A percentile compares a stretch with the other conserved stretches of the same genome.
Evolutionary conservation across 345 rosid genomes (phyloP).

Genomic region (Citrus glauca): DNA sequence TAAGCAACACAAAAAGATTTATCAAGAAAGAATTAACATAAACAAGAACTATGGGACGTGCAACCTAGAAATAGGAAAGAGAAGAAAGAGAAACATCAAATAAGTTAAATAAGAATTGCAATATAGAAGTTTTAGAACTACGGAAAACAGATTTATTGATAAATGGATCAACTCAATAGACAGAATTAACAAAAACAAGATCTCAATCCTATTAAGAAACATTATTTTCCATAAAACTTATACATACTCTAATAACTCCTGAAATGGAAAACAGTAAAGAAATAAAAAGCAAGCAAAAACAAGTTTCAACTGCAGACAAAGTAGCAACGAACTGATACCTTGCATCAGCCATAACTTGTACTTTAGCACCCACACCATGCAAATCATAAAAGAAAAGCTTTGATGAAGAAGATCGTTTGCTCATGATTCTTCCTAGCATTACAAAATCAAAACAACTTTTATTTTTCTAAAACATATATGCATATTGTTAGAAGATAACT

Average conservation of each 20-base stretch:
- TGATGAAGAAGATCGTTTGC: slow-evolving; percentile 79
- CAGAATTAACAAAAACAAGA: background rate
- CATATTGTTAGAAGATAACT: background rate
- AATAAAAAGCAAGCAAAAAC: background rate
- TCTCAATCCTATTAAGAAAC: background rate
- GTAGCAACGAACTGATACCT: slow-evolving; percentile 39
- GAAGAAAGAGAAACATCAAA: background rate
- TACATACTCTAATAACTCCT: background rate
- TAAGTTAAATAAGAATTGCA: background rate
- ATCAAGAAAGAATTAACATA: background rate
- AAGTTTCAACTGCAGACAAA: slow-evolving; percentile 2
- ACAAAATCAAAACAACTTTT: background rate
- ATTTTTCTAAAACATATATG: background rate
- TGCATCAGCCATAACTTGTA: slow-evolving; percentile 95
- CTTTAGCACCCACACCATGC: slow-evolving; percentile 67
- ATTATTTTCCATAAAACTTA: too few species aligned
- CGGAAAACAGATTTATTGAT: background rate
- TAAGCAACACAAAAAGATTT: background rate
- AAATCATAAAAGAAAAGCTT: slow-evolving; percentile 91
- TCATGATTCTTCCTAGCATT: slow-evolving; percentile 81
- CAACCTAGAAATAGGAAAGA: background rate
- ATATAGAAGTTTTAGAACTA: background rate
- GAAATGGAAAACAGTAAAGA: background rate
- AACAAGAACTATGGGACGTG: background rate
- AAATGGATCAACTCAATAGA: background rate